These are phyloP conservation scores for Talaromyces sp. DNA, from an alignment of 2,329 filamentous ascomycete genomes.

Conservation along the genomic window DNA sequence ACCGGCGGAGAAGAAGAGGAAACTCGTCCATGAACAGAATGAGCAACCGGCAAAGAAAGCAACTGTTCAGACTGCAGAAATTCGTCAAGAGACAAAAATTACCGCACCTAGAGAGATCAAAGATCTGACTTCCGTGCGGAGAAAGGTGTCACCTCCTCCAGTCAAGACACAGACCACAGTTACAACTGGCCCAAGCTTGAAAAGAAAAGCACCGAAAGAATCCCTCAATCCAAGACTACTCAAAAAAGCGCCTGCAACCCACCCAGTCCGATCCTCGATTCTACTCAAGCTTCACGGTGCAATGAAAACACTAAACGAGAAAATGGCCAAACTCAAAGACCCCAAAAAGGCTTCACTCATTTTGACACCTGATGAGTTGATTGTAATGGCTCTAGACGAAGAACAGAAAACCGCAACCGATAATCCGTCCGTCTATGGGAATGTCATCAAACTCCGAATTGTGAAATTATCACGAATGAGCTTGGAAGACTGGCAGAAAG, in stretches of 20 bases:
- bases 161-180: slow-evolving; percentile 12
- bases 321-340: slow-evolving; percentile 29
- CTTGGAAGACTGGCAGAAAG: slow-evolving; percentile 64
- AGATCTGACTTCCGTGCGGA: slow-evolving; percentile 22
- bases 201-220: slow-evolving; percentile 36
- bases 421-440: slow-evolving; percentile 68
- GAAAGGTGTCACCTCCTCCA: slow-evolving; percentile 29
- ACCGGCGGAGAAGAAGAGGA: slow-evolving; percentile 30
- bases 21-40: slow-evolving; percentile 15
- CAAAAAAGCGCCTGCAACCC: slow-evolving; percentile 39
- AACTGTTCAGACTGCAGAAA: slow-evolving; percentile 3
- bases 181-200: slow-evolving; percentile 16
- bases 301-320: slow-evolving; percentile 39
- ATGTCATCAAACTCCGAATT: slow-evolving; percentile 77
- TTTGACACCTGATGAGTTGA: slow-evolving; percentile 41
- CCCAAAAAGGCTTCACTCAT: slow-evolving; percentile 29
- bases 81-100: slow-evolving; percentile 8
- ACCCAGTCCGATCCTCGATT: slow-evolving; percentile 39
- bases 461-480: slow-evolving; percentile 71
- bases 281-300: slow-evolving; percentile 41
- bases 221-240: slow-evolving; percentile 44
- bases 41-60: not conserved
- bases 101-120: slow-evolving; percentile 15
- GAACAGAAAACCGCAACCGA: slow-evolving; percentile 70
- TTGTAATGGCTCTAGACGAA: slow-evolving; percentile 50